A percentile compares a stretch with the other conserved stretches of the same genome.
Evolutionary conservation across 805 yeast species (phyloP).

Genomic region (Kluyveromyces siamensis): DNA sequence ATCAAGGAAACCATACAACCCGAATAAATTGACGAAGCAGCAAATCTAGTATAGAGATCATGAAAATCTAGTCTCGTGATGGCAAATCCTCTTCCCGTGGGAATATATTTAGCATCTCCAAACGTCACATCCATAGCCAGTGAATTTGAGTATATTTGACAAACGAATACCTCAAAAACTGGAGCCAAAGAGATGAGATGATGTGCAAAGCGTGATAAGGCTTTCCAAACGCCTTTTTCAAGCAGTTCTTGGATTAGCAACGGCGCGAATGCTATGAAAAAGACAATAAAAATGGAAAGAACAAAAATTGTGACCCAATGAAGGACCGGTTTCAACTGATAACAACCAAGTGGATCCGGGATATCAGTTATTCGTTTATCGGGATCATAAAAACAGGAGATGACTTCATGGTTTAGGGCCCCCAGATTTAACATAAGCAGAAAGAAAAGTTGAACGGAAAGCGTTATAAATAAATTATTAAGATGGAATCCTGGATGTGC

Average conservation of each 20-base stretch:
- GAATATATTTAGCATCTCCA: constrained; percentile 88
- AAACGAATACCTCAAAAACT: constrained; percentile 87
- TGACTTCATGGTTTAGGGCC: constrained; percentile 63
- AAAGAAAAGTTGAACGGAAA: constrained; percentile 84
- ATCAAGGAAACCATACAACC: constrained; percentile 65
- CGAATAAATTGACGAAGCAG: constrained; percentile 64
- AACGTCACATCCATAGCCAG: constrained; percentile 65
- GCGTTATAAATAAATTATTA: constrained; percentile 77
- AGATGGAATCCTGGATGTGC: constrained; percentile 97
- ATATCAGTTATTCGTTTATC: constrained; percentile 66
- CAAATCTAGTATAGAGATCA: constrained; percentile 65
- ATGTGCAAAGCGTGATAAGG: constrained; percentile 56
- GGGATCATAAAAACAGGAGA: constrained; percentile 56
- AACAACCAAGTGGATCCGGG: constrained; percentile 74
- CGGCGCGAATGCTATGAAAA: constrained; percentile 86
- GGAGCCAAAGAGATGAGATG: constrained; percentile 83
- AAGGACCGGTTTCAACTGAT: constrained; percentile 74
- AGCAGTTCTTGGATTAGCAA: constrained; percentile 77
- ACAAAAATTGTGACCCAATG: constrained; percentile 88
- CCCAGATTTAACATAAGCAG: constrained; percentile 72
- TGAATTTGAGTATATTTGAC: constrained; percentile 83
- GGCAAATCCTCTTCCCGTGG: constrained; percentile 93
- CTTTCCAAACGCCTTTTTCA: constrained; percentile 77
- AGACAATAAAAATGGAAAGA: constrained; percentile 83
- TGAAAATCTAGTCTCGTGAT: constrained; percentile 70